Percentiles rank a stretch among this genome's conserved stretches.
Evolutionary conservation across 345 rosid species (phyloP).

Genomic region (Raphanus raphanistrum): DNA sequence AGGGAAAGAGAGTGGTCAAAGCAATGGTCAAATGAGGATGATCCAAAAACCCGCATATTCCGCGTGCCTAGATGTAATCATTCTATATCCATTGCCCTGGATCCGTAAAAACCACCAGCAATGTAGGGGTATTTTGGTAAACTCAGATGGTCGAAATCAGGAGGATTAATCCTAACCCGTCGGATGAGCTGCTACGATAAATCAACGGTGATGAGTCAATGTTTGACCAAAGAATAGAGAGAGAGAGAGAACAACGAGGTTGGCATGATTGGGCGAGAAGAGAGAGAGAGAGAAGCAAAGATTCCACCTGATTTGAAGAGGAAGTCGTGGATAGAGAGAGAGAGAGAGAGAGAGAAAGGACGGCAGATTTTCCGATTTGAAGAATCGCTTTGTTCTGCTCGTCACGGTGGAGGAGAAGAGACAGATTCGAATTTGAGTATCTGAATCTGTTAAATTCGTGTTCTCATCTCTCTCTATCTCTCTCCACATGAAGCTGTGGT

Average conservation of each 20-base stretch:
- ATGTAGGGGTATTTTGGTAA: constrained; percentile 27
- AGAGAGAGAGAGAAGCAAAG: constrained; percentile 20
- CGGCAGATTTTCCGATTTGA: constrained; percentile 1
- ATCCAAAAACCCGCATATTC: constrained; percentile 42
- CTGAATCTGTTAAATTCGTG: constrained; percentile 25
- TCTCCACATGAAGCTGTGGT: constrained; percentile 40
- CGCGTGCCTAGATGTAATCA: constrained; percentile 44
- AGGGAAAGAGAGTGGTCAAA: constrained; percentile 34
- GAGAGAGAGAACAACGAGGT: constrained; percentile 40
- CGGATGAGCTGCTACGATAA: constrained; percentile 36
- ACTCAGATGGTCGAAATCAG: background rate
- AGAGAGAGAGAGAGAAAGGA: background rate
- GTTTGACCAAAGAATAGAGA: constrained; percentile 46
- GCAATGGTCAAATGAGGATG: constrained; percentile 32
- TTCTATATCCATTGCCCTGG: background rate
- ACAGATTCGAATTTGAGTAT: constrained; percentile 30
- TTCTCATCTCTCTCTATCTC: constrained; percentile 33
- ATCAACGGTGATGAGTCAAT: constrained; percentile 42
- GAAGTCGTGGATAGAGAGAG: constrained; percentile 20
- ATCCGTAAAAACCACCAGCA: constrained; percentile 2
- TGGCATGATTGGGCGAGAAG: constrained; percentile 50
- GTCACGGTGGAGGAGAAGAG: constrained; percentile 13
- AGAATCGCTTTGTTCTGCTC: constrained; percentile 2
- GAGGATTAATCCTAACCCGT: constrained; percentile 33
- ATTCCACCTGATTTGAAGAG: constrained; percentile 37